phyloP scores from a whole-genome alignment of 495 filamentous ascomycete species.

The Daldinia caldariorum region DNA sequence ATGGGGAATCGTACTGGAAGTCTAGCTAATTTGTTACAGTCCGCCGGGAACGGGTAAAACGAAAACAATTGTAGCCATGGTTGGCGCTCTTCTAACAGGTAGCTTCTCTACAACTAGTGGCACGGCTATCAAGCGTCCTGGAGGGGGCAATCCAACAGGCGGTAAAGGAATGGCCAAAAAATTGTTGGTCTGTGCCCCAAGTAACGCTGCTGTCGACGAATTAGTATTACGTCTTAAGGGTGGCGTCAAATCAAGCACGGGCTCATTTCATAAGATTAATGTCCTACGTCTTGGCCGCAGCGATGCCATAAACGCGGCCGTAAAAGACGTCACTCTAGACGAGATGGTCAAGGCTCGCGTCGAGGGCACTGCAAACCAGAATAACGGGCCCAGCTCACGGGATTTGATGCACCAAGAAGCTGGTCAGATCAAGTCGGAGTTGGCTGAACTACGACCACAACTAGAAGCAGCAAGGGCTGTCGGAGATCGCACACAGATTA shows the following conservation, averaged over 20 bases:
- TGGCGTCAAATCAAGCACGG: conserved; percentile 81
- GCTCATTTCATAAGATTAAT: conserved; percentile 74
- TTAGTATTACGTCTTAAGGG: conserved; percentile 91
- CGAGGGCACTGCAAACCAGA: conserved; percentile 59
- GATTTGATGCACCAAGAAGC: conserved; percentile 86
- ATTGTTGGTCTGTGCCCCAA: conserved; percentile 92
- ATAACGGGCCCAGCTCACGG: conserved; percentile 67
- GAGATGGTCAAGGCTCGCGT: conserved; percentile 84
- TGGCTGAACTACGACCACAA: conserved; percentile 71
- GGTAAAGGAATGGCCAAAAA: conserved; percentile 69
- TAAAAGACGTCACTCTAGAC: conserved; percentile 92
- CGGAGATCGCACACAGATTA: conserved; percentile 63
- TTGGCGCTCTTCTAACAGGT: conserved; percentile 81
- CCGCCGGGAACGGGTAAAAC: conserved; percentile 98
- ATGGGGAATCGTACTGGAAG: neutral
- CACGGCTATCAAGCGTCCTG: conserved; percentile 62
- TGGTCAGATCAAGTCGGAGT: conserved; percentile 73
- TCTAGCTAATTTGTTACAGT: conserved; percentile 47
- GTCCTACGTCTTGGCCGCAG: conserved; percentile 91
- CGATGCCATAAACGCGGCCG: conserved; percentile 90
- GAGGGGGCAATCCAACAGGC: conserved; percentile 40
- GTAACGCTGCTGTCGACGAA: conserved; percentile 97
- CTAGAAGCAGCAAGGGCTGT: conserved; percentile 75
- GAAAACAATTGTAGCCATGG: conserved; percentile 96
- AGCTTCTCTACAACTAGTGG: conserved; percentile 59